Base-by-base conservation (phyloP, 1,284 basidiomycete species). In the Wolfiporia cocos region DNA sequence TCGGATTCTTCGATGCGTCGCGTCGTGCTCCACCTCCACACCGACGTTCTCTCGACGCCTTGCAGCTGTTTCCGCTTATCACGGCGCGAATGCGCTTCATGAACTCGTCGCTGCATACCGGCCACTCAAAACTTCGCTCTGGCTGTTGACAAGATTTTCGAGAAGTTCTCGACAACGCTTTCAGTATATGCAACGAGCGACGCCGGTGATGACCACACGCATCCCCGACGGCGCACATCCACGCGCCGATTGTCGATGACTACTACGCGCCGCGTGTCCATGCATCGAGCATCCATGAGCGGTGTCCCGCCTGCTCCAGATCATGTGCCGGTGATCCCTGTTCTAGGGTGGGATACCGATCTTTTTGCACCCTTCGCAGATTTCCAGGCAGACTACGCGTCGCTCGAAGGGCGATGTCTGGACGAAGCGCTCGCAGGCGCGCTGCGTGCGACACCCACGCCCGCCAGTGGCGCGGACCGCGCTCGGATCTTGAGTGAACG, bases 351-450 rank as follows among this genome's bases (percentile, higher is more conserved):
- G 93, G 91, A 95, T 55, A 82, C 85, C 41, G 81, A 86, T 30
- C 70, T 96, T 7, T 94, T 92, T 61, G 91, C 93, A 57, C 90
- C 93, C 0, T 96, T 95, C 68, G 69, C 93, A 15, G 88, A 93
- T 56, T 85, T 86, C 48, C 93, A 96, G 57, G 71, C 78, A 14
- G 84, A 92, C 42, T 96, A 94, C 61, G 75, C 77, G 0, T 65
- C 71, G 0, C 70, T 94, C 29, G 93, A 97, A 62, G 72, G 74
- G 33, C 74, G 77, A 9, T 72, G 78, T 38, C 64, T 95, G 35
- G 70, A 79, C 3, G 70, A 80, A 31, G 69, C 73, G 20, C 70
- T 89, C 28, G 63, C 60, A 44, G 62, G 64, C 40, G 71, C 71
- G 33, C 63, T 68, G 37, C 63, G 33, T 58, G 64, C 43, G 43